phyloP scores from a whole-genome alignment of 306 rosid species.

The Lathyrus aphaca region DNA sequence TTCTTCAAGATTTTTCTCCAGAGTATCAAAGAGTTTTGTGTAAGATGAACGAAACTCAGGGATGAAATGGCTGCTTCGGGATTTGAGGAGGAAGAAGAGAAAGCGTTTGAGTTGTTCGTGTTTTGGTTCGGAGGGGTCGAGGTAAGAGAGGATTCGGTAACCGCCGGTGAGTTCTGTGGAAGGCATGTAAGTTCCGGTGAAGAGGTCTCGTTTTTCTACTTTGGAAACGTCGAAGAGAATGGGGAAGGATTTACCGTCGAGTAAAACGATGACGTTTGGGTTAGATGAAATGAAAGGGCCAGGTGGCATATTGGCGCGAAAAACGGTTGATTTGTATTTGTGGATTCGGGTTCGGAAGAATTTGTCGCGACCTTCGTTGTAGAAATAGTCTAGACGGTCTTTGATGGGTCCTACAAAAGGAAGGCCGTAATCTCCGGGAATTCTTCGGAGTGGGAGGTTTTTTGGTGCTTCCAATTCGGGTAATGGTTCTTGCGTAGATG shows the following conservation, averaged over 20 bases:
- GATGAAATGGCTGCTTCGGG: slow-evolving; percentile 56
- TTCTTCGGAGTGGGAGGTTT: slow-evolving; percentile 55
- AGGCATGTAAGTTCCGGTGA: slow-evolving; percentile 92
- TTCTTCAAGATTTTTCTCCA: slow-evolving; percentile 54
- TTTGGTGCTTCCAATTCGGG: too few relatives aligned
- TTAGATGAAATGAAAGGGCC: slow-evolving; percentile 66
- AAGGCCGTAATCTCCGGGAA: slow-evolving; percentile 80
- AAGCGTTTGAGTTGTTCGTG: slow-evolving; percentile 69
- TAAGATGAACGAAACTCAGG: slow-evolving; percentile 72
- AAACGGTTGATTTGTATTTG: slow-evolving; percentile 74
- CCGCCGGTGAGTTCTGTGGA: slow-evolving; percentile 86
- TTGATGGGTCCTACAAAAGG: slow-evolving; percentile 70
- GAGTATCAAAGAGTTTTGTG: slow-evolving; percentile 50
- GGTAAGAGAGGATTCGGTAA: slow-evolving; percentile 78
- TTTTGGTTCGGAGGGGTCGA: slow-evolving; percentile 82
- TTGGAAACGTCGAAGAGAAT: slow-evolving; percentile 70
- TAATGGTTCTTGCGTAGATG: too few relatives aligned
- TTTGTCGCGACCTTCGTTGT: slow-evolving; percentile 66
- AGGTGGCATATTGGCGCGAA: slow-evolving; percentile 88
- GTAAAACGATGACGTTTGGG: slow-evolving; percentile 69
- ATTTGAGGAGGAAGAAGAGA: slow-evolving; percentile 67
- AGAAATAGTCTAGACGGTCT: slow-evolving; percentile 79
- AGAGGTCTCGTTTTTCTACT: slow-evolving; percentile 79
- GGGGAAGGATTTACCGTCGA: slow-evolving; percentile 84
- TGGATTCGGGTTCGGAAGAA: slow-evolving; percentile 63